Evolutionary conservation across 2,329 filamentous ascomycete genomes (phyloP), one percentile per base, ranked within the genome.

Genomic region (Fusarium mexicanum): DNA sequence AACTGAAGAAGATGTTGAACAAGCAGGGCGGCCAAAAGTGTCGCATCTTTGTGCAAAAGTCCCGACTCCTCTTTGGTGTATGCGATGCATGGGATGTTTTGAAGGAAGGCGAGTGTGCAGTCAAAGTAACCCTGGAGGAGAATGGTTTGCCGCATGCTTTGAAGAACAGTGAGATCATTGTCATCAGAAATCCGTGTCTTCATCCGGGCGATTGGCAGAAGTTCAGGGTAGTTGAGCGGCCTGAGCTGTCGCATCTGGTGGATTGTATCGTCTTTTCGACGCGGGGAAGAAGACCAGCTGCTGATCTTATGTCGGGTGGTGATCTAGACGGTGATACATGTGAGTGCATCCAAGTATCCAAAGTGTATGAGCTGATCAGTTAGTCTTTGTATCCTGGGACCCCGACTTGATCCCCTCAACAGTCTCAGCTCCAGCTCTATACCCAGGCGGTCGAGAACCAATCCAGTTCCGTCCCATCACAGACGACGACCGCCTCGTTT

Each of bases 381-480:
- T 2, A 64, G 64, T 64, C 18, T 66, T 66, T 37, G 64, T 66
- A 5, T 66, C 60, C 4, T 66, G 64, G 64, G 60, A 66, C 7
- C 13, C 22, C 1, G 60, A 48, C 3, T n/a, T 66, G 5, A 57
- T 66, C 35, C 64, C 64, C 4, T 66, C 64, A 0, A 64, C 60
- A 0, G 20, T 66, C n/a, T 43, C 64, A 11, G 46, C 37, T 3
- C 64, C 64, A 13, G 60, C 64, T 2, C 4, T 57, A 8, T 66
- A 66, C 14, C 64, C 64, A 0, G 48, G 35, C 6, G 35, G 20
- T 5, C 26, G 29, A 33, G 64, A 65, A 14, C 64, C 35, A 3
- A 43, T 64, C 17, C 18, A 20, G 0, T 67, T 67, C 11, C 24
- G 29, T 3, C 8, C 41, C 2, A 67, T 67, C 2, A 67, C 64